phyloP scores from a whole-genome alignment of 106 monocot genomes.

The Dendrobium nobile region DNA sequence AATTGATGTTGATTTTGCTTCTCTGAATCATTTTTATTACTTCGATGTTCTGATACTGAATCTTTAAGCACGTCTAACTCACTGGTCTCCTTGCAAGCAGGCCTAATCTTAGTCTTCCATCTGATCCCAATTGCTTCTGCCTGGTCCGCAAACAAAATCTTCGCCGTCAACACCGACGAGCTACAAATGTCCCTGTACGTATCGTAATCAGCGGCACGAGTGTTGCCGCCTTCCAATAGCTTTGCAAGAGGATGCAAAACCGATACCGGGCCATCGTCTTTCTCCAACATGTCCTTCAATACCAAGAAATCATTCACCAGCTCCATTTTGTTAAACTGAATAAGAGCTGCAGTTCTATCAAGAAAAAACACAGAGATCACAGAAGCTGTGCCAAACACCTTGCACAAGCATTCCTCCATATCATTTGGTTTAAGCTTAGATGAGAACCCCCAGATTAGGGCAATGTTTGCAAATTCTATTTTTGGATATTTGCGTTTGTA shows the following conservation, averaged over 20 bases:
- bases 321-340: slow-evolving; percentile 72
- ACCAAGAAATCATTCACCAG: slow-evolving; percentile 58
- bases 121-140: slow-evolving; percentile 58
- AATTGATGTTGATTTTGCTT: not conserved
- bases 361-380: slow-evolving; percentile 60
- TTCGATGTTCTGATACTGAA: not conserved
- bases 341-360: slow-evolving; percentile 60
- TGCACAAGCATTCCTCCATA: slow-evolving; percentile 47
- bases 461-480: slow-evolving; percentile 44
- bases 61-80: not conserved
- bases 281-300: slow-evolving; percentile 69
- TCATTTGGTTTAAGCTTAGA: slow-evolving; percentile 47
- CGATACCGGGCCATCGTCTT: slow-evolving; percentile 43
- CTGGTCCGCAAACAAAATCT: slow-evolving; percentile 68
- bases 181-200: slow-evolving; percentile 69
- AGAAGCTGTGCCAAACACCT: slow-evolving; percentile 57
- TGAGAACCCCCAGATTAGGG: slow-evolving; percentile 77
- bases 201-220: slow-evolving; percentile 63
- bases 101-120: slow-evolving; percentile 33
- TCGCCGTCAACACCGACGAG: slow-evolving; percentile 28
- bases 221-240: slow-evolving; percentile 76
- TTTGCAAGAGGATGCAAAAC: slow-evolving; percentile 69
- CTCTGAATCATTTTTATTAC: not conserved
- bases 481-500: slow-evolving; percentile 47
- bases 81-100: not conserved